These are phyloP conservation scores for Rosa hybrid DNA, from an alignment of 331 rosid species.

Conservation along the genomic window DNA sequence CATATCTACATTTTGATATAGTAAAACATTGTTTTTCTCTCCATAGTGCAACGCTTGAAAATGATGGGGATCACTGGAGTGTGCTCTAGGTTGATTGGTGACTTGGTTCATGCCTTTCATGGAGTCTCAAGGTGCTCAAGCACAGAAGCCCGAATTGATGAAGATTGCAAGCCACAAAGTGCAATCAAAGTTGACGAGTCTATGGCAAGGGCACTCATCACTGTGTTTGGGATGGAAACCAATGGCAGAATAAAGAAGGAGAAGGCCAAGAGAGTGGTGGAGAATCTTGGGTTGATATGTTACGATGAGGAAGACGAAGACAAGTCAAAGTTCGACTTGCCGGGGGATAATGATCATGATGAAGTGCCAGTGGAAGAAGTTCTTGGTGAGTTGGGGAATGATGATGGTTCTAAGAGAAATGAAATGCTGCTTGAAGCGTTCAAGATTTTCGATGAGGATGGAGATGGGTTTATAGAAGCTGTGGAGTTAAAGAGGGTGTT, in stretches of 20 bases:
- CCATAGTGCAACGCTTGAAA: neutral
- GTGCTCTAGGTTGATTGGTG: conserved; percentile 61
- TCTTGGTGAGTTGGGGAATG: conserved; percentile 51
- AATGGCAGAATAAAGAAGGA: conserved; percentile 85
- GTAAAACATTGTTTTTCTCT: neutral
- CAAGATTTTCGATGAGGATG: conserved; percentile 86
- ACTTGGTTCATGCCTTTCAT: conserved; percentile 52
- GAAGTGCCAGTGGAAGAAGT: conserved; percentile 68
- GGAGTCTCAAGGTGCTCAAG: conserved; percentile 24
- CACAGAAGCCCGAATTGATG: conserved; percentile 23
- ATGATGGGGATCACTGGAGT: conserved; percentile 58
- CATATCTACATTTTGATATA: neutral
- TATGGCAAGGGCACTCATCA: conserved; percentile 63
- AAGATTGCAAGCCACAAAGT: conserved; percentile 22
- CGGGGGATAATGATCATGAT: conserved; percentile 33
- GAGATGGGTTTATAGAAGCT: conserved; percentile 83
- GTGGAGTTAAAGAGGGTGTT: conserved; percentile 90
- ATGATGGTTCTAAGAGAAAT: conserved; percentile 41
- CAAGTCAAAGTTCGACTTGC: conserved; percentile 47
- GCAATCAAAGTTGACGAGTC: conserved; percentile 43
- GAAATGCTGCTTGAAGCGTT: conserved; percentile 70
- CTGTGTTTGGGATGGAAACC: conserved; percentile 84
- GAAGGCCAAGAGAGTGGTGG: conserved; percentile 61
- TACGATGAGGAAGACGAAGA: conserved; percentile 31
- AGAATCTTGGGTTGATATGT: conserved; percentile 69